A percentile compares a stretch with the other conserved stretches of the same genome.
These are phyloP conservation scores for Zygnema circumcarinatum DNA, from an alignment of 139 green algal species.

Conservation along the genomic window DNA sequence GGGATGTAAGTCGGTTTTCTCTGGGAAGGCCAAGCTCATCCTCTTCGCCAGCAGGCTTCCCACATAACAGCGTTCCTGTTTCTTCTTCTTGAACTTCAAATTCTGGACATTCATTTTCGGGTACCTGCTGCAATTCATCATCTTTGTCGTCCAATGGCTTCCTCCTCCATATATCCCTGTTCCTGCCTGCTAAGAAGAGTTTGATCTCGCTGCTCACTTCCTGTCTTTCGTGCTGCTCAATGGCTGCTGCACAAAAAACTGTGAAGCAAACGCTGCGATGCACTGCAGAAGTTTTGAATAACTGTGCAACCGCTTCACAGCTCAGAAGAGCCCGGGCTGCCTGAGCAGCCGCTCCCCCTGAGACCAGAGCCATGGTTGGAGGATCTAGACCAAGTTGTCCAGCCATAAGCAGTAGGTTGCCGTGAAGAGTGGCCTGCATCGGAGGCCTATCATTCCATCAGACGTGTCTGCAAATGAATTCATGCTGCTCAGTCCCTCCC, in stretches of 20 bases:
- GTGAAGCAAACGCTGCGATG: neutral
- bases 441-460: too few relatives aligned
- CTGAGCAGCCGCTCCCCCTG: slow-evolving; percentile 11
- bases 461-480: too few relatives aligned
- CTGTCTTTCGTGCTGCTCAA: neutral
- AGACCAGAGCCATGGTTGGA: slow-evolving; percentile 48
- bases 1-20: neutral
- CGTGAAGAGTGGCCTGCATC: slow-evolving; percentile 25
- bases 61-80: neutral
- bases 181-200: too few relatives aligned
- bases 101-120: neutral
- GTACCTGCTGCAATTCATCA: neutral
- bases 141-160: neutral
- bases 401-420: slow-evolving; percentile 41
- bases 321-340: slow-evolving; percentile 34
- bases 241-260: neutral
- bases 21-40: neutral
- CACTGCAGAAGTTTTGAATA: neutral
- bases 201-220: neutral
- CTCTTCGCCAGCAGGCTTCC: neutral
- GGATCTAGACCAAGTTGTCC: slow-evolving; percentile 53
- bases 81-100: slow-evolving; percentile 7
- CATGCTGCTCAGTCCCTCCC: too few relatives aligned
- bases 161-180: neutral
- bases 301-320: slow-evolving; percentile 42